These are phyloP conservation scores for Pythium aristosporum DNA, from an alignment of 352 stramenopile species.

Conservation along the genomic window DNA sequence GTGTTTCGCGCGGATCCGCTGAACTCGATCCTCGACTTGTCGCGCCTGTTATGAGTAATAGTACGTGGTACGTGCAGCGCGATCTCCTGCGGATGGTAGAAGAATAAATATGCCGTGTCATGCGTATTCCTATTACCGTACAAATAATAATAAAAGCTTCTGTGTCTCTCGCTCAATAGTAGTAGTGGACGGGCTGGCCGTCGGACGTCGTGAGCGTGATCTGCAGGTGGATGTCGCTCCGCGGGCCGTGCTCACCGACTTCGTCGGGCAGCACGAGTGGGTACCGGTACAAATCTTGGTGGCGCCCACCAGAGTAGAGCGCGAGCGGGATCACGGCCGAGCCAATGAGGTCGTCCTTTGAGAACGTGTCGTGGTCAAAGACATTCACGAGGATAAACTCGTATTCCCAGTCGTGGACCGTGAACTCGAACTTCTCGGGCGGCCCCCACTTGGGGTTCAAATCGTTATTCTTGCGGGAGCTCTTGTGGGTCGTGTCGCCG, in stretches of 20 bases:
- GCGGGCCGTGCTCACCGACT: conserved; percentile 37
- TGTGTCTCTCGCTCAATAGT: conserved; percentile 21
- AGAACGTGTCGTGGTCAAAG: conserved; percentile 70
- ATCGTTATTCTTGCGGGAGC: conserved; percentile 59
- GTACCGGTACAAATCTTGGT: conserved; percentile 71
- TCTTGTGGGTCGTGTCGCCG: conserved; percentile 51
- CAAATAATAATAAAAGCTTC: background rate
- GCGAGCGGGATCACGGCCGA: conserved; percentile 63
- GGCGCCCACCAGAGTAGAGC: conserved; percentile 54
- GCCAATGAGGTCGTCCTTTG: conserved; percentile 70
- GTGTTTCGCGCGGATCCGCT: too few relatives aligned
- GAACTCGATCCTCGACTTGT: too few relatives aligned
- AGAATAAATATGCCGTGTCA: background rate
- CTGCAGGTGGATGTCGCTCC: conserved; percentile 65
- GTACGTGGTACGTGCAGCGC: too few relatives aligned
- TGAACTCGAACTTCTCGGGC: conserved; percentile 75
- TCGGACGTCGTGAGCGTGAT: conserved; percentile 55
- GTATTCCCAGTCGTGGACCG: conserved; percentile 56
- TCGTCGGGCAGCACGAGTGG: conserved; percentile 65
- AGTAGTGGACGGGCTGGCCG: conserved; percentile 44
- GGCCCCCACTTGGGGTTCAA: conserved; percentile 71
- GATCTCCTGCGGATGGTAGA: background rate
- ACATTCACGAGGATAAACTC: conserved; percentile 68
- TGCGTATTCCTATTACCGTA: background rate
- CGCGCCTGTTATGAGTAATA: too few relatives aligned